Conservation (phyloP, 1,284 basidiomycete species). For the Moniliella sp. region DNA sequence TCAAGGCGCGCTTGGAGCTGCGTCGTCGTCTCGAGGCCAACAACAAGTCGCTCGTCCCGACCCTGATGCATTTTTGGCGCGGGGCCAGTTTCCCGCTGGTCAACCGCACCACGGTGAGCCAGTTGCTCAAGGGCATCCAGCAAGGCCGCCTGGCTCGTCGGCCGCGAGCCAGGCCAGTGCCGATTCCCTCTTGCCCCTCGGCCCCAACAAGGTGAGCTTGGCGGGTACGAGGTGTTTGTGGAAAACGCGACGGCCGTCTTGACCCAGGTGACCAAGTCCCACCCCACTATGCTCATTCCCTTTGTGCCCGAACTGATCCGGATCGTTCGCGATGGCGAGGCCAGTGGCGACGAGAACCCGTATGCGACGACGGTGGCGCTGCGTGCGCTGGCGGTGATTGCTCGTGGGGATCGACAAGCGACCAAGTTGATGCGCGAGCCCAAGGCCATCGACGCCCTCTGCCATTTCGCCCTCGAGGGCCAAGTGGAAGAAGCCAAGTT, state of each 20-base stretch:
- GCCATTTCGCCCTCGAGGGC: slow-evolving; percentile 44
- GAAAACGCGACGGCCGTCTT: slow-evolving; percentile 33
- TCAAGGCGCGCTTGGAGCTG: slow-evolving; percentile 41
- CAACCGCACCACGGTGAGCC: slow-evolving; percentile 64
- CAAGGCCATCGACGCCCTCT: slow-evolving; percentile 45
- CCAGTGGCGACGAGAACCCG: neutral
- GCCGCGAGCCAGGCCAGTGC: slow-evolving; percentile 2
- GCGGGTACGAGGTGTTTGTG: slow-evolving; percentile 8
- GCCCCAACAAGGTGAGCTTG: slow-evolving; percentile 1
- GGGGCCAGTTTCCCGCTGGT: slow-evolving; percentile 51
- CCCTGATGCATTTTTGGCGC: slow-evolving; percentile 53
- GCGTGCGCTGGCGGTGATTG: slow-evolving; percentile 6
- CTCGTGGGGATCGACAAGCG: neutral
- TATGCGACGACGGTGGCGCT: slow-evolving; percentile 22
- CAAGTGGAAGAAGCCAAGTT: slow-evolving; percentile 61
- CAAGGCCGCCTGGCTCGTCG: slow-evolving; percentile 1
- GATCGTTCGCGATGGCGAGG: slow-evolving; percentile 41
- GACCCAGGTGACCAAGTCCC: slow-evolving; percentile 51
- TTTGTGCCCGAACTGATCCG: slow-evolving; percentile 57
- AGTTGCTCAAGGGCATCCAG: slow-evolving; percentile 39
- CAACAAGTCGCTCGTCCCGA: slow-evolving; percentile 32
- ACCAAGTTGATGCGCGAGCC: slow-evolving; percentile 10
- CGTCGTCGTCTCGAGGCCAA: slow-evolving; percentile 11
- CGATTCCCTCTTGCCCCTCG: neutral
- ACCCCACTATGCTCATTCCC: slow-evolving; percentile 50